Conservation (phyloP, 768 basidiomycete species). For the Cyclocybe aegerita region DNA sequence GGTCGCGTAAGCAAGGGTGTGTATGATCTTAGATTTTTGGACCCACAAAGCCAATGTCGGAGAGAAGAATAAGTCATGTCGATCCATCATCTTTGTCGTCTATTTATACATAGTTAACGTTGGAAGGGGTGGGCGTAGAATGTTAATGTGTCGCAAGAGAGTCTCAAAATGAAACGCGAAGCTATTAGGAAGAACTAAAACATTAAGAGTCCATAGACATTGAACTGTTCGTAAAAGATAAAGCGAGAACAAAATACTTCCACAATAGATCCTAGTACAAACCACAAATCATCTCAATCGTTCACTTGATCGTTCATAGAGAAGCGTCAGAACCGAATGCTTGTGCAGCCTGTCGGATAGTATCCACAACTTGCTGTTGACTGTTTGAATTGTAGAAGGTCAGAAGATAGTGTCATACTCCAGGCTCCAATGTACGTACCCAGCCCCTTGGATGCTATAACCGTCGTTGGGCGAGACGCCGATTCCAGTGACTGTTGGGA, state of each 20-base stretch:
- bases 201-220: not conserved
- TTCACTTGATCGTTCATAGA: not conserved
- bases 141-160: not conserved
- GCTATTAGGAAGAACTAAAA: not conserved
- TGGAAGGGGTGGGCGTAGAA: too few species aligned
- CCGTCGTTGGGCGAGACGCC: slow-evolving; percentile 68
- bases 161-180: not conserved
- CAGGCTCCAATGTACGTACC: slow-evolving; percentile 26
- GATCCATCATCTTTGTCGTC: too few species aligned
- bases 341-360: slow-evolving; percentile 30
- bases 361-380: slow-evolving; percentile 27
- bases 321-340: slow-evolving; percentile 27
- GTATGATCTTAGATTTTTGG: too few species aligned
- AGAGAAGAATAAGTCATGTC: too few species aligned
- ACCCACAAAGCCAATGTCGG: too few species aligned
- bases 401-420: not conserved
- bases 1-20: too few species aligned
- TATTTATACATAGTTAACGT: too few species aligned
- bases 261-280: not conserved
- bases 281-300: not conserved
- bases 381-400: slow-evolving; percentile 16
- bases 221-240: not conserved
- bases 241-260: not conserved
- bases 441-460: slow-evolving; percentile 44
- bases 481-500: slow-evolving; percentile 30